Evolutionary conservation across 1,139 yeast species (phyloP), one percentile per base, ranked within the genome.

Genomic region (Hyphopichia buzzinii): DNA sequence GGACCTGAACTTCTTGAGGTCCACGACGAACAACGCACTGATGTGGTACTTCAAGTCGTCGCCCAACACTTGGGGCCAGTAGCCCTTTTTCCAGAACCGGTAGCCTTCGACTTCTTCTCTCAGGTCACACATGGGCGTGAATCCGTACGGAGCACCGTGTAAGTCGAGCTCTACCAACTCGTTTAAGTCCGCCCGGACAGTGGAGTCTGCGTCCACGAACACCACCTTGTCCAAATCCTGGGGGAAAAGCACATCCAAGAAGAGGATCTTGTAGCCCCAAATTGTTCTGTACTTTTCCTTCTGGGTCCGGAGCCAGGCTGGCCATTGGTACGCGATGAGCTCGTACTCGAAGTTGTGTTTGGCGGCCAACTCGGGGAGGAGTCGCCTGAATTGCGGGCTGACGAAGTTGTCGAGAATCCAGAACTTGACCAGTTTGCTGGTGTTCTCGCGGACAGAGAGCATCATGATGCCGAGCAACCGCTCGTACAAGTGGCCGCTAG

Each of bases 51-150:
- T 74, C 29, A 67, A 61, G 21, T 77, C 74, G 25, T 76, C 80
- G 25, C 75, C 72, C 30, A 90, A 63, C 21, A 77, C 74, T 4
- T 71, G 70, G 39, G 77, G 64, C 98, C 98, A 92, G 57, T 88
- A 92, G 0, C 97, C 97, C 44, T 79, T 77, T 51, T 88, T 84
- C 98, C 98, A 92, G 62, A 92, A 92, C 39, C 95, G 67, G 55
- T 74, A 84, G 0, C 94, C 96, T 49, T 84, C 90, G 82, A 84
- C 85, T 47, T 85, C 95, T 22, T 64, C 59, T 35, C 92, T 68
- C 1, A 90, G 81, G 38, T 87, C 95, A 47, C 96, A 79, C 95
- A 87, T 86, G 13, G 95, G 95, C 0, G 89, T 77, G 52, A 81
- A 86, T 0, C 90, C 96, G 54, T 87, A 86, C 0, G 94, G 86